Evolutionary conservation across 177 flowering plant species (phyloP).

Genomic region (Telopea speciosissima): DNA sequence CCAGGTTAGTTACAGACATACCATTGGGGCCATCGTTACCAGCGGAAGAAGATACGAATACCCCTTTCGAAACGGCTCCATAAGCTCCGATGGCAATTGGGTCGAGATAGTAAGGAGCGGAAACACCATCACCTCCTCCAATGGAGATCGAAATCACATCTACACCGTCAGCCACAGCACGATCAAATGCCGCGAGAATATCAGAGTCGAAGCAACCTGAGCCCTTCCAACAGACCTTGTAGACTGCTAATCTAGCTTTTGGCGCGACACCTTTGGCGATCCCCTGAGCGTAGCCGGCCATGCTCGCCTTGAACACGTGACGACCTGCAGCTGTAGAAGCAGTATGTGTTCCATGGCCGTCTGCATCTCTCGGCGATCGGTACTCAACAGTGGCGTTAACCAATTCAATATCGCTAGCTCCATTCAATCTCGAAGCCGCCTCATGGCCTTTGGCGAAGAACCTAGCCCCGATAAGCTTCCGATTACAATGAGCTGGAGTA

Average conservation of each 20-base stretch:
- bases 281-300: slow-evolving; percentile 79
- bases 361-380: slow-evolving; percentile 78
- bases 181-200: slow-evolving; percentile 79
- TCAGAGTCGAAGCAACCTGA: slow-evolving; percentile 87
- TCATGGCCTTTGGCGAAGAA: slow-evolving; percentile 67
- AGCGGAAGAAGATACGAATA: slow-evolving; percentile 75
- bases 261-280: slow-evolving; percentile 95
- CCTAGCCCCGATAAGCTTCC: slow-evolving; percentile 69
- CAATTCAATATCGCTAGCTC: slow-evolving; percentile 28
- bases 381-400: slow-evolving; percentile 53
- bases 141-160: slow-evolving; percentile 89
- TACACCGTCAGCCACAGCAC: slow-evolving; percentile 85
- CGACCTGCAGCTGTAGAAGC: slow-evolving; percentile 95
- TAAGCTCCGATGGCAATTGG: slow-evolving; percentile 83
- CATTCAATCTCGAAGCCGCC: slow-evolving; percentile 29
- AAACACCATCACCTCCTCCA: slow-evolving; percentile 77
- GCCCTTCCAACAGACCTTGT: slow-evolving; percentile 88
- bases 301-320: slow-evolving; percentile 56
- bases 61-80: slow-evolving; percentile 62
- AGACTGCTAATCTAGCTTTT: slow-evolving; percentile 71
- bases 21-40: slow-evolving; percentile 82
- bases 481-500: slow-evolving; percentile 39
- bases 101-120: slow-evolving; percentile 75
- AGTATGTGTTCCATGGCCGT: slow-evolving; percentile 97
- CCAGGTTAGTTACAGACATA: slow-evolving; percentile 76